Evolutionary conservation across 2,329 filamentous ascomycete species (phyloP), one percentile per base, ranked within the genome.

Genomic region (Calonectria honghensis): DNA sequence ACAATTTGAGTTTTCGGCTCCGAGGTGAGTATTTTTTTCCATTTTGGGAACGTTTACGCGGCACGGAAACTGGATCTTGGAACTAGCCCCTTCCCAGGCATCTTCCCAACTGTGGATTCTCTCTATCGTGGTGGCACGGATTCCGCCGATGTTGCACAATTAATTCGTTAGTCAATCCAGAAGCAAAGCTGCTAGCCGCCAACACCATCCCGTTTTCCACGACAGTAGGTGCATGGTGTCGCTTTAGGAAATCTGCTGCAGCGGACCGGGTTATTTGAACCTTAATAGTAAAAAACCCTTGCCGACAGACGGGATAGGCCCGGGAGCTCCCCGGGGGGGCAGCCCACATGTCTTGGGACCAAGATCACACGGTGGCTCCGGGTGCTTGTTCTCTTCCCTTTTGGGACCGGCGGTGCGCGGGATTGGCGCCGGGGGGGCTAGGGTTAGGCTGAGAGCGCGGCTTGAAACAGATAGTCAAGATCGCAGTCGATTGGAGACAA

Each of bases 1-100:
- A 61, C 29, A 41, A 61, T 61, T 61, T 61, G 57, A 61, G 57
- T 61, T 61, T 61, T 61, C 57, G 57, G 57, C 35, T 41, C 57
- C 57, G 57, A 7, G 20, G 37, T 61, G 57, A 39, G 57, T 61
- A 61, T 61, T 61, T 61, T 61, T 61, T 61, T 39, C 57, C 57
- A 41, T 37, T 61, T 61, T 41, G 57, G 57, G 57, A 61, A 5
- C 35, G 37, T 27, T 6, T 61, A 4, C n/a, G 35, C 31, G 57
- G 32, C 57, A 27, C n/a, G 18, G 20, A 48, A 24, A 48, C 45
- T 48, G n/a, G 9, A 24, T 24, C n/a, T 24, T 13, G 45, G 20
- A 48, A 4, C 41, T 24, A 10, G 45, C 3, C 41, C 45, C 11
- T 24, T 24, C 24, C 24, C 24, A 24, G 24, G 24, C 24, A 24